Conservation (phyloP, 2,329 filamentous ascomycete species). For the Fusarium brachygibbosum region DNA sequence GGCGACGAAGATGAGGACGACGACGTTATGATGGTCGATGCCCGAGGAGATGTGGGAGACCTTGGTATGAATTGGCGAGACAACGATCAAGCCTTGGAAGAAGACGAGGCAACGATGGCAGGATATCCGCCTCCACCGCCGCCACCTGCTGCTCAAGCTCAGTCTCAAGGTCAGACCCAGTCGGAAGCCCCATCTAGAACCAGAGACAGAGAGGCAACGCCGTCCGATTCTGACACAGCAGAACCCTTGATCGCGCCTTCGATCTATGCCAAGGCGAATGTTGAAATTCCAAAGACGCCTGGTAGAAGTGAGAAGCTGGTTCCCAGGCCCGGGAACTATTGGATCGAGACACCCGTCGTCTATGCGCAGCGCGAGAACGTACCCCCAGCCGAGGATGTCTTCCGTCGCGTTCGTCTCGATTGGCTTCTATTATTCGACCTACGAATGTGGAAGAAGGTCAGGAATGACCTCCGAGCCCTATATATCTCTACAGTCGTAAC, state of each 20-base stretch:
- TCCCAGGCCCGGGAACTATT: conserved; percentile 81
- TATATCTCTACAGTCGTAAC: conserved; percentile 98
- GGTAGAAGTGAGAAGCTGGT: conserved; percentile 64
- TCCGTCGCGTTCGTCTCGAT: conserved; percentile 89
- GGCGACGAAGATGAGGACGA: conserved; percentile 65
- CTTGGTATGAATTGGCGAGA: conserved; percentile 65
- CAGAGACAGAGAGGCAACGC: conserved; percentile 73
- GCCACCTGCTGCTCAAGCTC: conserved; percentile 69
- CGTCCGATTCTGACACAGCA: conserved; percentile 77
- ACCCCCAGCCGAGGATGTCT: conserved; percentile 86
- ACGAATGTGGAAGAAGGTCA: conserved; percentile 94
- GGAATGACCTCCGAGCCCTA: conserved; percentile 89
- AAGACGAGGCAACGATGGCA: conserved; percentile 81
- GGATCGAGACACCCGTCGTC: conserved; percentile 82
- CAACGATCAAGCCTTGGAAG: conserved; percentile 77
- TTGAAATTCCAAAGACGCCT: conserved; percentile 87
- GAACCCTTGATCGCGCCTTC: conserved; percentile 74
- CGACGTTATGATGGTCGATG: conserved; percentile 71
- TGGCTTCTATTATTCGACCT: conserved; percentile 96
- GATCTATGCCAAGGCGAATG: conserved; percentile 73
- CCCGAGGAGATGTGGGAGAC: conserved; percentile 61
- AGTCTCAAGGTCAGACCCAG: conserved; percentile 60
- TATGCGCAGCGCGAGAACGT: conserved; percentile 74
- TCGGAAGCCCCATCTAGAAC: conserved; percentile 58
- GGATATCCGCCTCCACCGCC: conserved; percentile 75